Conservation (phyloP, 2,329 filamentous ascomycete genomes). For the Penicillium sp. region DNA sequence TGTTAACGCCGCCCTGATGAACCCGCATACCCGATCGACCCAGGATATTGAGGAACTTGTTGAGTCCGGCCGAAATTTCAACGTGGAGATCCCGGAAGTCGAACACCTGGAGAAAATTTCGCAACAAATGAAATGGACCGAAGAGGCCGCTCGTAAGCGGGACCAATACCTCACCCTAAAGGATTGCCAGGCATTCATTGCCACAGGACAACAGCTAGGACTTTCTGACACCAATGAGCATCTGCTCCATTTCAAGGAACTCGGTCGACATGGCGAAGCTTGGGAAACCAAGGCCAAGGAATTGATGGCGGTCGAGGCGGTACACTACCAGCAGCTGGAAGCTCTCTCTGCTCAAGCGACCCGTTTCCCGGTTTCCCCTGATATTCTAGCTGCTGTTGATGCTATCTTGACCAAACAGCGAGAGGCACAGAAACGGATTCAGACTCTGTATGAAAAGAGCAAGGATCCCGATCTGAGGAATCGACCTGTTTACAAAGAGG, state of each 20-base stretch:
- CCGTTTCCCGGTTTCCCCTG: constrained; percentile 74
- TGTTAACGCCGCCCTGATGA: constrained; percentile 68
- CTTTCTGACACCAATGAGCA: constrained; percentile 80
- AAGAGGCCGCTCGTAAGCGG: constrained; percentile 68
- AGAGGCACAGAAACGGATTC: constrained; percentile 85
- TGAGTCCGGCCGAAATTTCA: constrained; percentile 85
- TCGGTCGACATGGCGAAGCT: constrained; percentile 71
- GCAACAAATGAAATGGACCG: constrained; percentile 85
- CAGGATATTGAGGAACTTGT: constrained; percentile 84
- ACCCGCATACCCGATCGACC: constrained; percentile 62
- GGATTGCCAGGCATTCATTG: constrained; percentile 76
- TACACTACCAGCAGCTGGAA: constrained; percentile 93
- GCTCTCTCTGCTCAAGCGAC: constrained; percentile 82
- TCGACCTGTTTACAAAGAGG: constrained; percentile 82
- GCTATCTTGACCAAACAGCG: constrained; percentile 93
- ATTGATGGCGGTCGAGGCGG: constrained; percentile 83
- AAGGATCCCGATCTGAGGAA: constrained; percentile 72
- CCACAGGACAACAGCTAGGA: constrained; percentile 72
- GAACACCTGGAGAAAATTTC: constrained; percentile 77
- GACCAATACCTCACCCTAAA: constrained; percentile 68
- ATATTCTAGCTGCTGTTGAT: constrained; percentile 80
- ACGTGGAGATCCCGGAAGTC: constrained; percentile 86
- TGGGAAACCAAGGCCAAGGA: constrained; percentile 95
- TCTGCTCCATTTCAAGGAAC: constrained; percentile 71
- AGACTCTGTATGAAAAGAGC: constrained; percentile 75